Evolutionary conservation across 2,329 filamentous ascomycete species (phyloP), one percentile per base, ranked within the genome.

Genomic region (Arthrocladium fulminans): DNA sequence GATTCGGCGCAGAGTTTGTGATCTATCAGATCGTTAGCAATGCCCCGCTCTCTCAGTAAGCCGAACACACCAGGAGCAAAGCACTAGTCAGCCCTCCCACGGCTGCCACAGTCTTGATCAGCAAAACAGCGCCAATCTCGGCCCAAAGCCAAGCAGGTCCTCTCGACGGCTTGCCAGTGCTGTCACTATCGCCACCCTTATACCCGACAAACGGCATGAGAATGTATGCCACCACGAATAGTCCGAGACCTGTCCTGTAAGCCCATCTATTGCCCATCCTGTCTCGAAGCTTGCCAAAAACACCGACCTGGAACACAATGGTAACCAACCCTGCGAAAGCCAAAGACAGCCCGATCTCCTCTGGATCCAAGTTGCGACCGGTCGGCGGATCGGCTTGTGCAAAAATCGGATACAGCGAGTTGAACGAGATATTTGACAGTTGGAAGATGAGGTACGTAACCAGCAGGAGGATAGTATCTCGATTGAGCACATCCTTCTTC

Each of bases 361-460:
- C 76, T 0, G 90, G 87, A 0, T 76, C 76, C 2, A 97, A 72
- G 1, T 75, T 73, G 34, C 92, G 83, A 15, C 92, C 92, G 0
- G 82, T 83, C 0, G 92, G 92, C 0, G 81, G 73, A 0, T 76
- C 66, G 0, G 84, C 81, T 47, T 89, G 82, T 0, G 84, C 86
- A 59, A 97, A 98, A 47, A 97, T 90, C 1, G 92, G 92, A 60
- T 94, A 98, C 0, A 98, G 73, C 15, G 87, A 90, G 67, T 95
- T 96, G 75, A 89, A 98, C 2, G 88, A 88, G 56, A 96, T 88
- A 65, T 97, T 97, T 52, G 86, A 83, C 3, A 98, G 75, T 60
- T 96, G 89, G 62, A 97, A 98, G 43, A 97, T 83, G 37, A 96
- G 78, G 61, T 95, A 97, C 0, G 89, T 94, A 45, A 79, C 64